Evolutionary conservation across 1,284 basidiomycete genomes (phyloP).

Genomic region (Uromyces viciae-fabae): DNA sequence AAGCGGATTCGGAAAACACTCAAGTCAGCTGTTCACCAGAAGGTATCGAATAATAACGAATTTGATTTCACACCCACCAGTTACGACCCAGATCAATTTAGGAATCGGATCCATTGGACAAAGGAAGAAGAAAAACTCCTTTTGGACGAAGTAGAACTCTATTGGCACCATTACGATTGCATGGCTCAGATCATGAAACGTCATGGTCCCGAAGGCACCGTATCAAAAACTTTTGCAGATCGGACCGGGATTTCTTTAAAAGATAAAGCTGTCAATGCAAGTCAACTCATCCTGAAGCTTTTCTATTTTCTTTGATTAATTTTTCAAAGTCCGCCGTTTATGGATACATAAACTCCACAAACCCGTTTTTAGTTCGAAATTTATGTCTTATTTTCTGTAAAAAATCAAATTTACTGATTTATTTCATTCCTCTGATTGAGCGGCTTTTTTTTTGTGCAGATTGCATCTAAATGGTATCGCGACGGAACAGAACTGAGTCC

Average conservation of each 20-base stretch:
- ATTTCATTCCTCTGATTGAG: too few species aligned
- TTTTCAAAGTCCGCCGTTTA: too few species aligned
- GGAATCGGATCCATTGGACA: constrained; percentile 43
- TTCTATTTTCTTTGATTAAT: not conserved
- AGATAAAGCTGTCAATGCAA: constrained; percentile 42
- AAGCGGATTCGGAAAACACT: too few species aligned
- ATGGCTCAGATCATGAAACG: constrained; percentile 45
- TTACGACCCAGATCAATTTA: constrained; percentile 38
- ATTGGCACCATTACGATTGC: constrained; percentile 38
- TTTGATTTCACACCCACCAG: not conserved
- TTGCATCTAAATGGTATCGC: constrained; percentile 42
- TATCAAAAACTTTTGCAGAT: constrained; percentile 35
- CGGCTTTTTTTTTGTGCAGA: too few species aligned
- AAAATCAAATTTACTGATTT: not conserved
- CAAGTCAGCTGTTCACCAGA: not conserved
- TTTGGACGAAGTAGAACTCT: constrained; percentile 26
- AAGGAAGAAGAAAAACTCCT: constrained; percentile 40
- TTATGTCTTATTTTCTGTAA: too few species aligned
- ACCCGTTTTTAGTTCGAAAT: too few species aligned
- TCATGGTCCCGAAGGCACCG: constrained; percentile 31
- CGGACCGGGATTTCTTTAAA: constrained; percentile 39
- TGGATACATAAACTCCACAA: too few species aligned
- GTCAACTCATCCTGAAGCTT: not conserved
- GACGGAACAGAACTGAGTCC: constrained; percentile 25
- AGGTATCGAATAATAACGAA: not conserved